These are phyloP conservation scores for Rhynchosporium agropyri DNA, from an alignment of 2,329 filamentous ascomycete genomes.

Conservation along the genomic window DNA sequence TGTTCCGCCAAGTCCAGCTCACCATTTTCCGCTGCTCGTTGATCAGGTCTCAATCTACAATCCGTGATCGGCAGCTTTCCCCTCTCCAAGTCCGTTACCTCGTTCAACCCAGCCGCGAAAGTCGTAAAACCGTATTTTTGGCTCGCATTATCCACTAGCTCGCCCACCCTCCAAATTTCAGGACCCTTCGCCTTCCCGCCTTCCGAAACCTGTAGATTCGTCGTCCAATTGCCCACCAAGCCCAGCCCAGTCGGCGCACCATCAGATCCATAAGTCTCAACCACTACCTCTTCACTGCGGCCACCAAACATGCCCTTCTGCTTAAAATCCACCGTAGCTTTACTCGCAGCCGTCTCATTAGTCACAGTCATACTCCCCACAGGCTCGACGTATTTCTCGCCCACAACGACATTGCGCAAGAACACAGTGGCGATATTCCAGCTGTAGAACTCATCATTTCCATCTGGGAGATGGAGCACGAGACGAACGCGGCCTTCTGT, in stretches of 20 bases:
- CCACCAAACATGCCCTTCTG: constrained; percentile 97
- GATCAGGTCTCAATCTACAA: constrained; percentile 81
- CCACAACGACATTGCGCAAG: constrained; percentile 92
- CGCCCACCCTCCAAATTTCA: constrained; percentile 77
- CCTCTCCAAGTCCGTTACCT: constrained; percentile 79
- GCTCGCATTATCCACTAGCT: constrained; percentile 75
- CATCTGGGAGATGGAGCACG: constrained; percentile 66
- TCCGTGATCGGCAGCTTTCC: constrained; percentile 79
- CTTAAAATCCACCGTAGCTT: constrained; percentile 88
- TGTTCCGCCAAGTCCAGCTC: constrained; percentile 81
- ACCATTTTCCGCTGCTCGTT: constrained; percentile 80
- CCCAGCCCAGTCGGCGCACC: constrained; percentile 68
- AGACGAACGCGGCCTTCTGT: constrained; percentile 87
- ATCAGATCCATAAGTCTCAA: constrained; percentile 69
- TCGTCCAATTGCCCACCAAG: constrained; percentile 84
- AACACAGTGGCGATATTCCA: constrained; percentile 91
- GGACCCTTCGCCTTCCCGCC: constrained; percentile 62
- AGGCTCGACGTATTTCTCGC: constrained; percentile 97
- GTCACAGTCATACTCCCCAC: constrained; percentile 85
- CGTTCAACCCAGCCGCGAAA: constrained; percentile 86
- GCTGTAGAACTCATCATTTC: constrained; percentile 78
- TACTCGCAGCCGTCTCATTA: constrained; percentile 82
- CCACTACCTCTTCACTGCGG: constrained; percentile 83
- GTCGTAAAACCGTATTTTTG: constrained; percentile 86
- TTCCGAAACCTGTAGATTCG: constrained; percentile 66